Evolutionary conservation across 352 stramenopile genomes (phyloP), one percentile per base, ranked within the genome.

Genomic region (Phytophthora citrophthora): DNA sequence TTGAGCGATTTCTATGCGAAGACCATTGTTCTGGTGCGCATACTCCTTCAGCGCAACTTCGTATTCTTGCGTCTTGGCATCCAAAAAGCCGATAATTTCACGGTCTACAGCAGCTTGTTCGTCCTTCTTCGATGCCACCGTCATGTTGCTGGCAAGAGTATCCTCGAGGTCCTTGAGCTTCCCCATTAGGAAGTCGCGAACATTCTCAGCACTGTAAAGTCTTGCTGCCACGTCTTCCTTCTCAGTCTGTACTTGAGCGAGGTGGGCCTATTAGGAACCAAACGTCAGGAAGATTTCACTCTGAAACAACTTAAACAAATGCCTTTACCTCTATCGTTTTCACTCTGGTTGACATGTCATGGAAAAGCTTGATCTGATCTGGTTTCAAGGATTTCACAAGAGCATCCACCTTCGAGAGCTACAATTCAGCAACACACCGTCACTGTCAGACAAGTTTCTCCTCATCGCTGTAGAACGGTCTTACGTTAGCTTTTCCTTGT

Each of bases 101-200:
- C 83, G 86, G 38, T 95, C 86, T 52, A 93, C 62, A 15, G 55
- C 54, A 5, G 75, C 76, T 43, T 93, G 84, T 36, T 89, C 84
- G 24, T 93, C 82, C 46, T 89, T 88, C 51, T 91, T 87, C 0
- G 65, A 44, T 9, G 64, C 74, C 3, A 47, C 66, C 24, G 88
- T 83, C 71, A 90, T 90, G 47, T 64, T 81, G 4, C 49, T 70
- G 11, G 81, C 61, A 4, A 95, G 57, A 4, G 69, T 78, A 36
- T 93, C 82, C 71, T 95, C 86, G 12, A 89, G 52, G 10, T 92
- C 81, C 45, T 89, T 90, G 15, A 95, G 72, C 40, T 93, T 95
- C 36, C 91, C 83, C 84, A 95, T 93, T 8, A 95, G 63, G 31
- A 95, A 95, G 34, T 92, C 86, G 12, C 86, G 84, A 24, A 95